These are phyloP conservation scores for Ceratocystis cacaofunesta DNA, from an alignment of 2,329 filamentous ascomycete species.

Conservation along the genomic window DNA sequence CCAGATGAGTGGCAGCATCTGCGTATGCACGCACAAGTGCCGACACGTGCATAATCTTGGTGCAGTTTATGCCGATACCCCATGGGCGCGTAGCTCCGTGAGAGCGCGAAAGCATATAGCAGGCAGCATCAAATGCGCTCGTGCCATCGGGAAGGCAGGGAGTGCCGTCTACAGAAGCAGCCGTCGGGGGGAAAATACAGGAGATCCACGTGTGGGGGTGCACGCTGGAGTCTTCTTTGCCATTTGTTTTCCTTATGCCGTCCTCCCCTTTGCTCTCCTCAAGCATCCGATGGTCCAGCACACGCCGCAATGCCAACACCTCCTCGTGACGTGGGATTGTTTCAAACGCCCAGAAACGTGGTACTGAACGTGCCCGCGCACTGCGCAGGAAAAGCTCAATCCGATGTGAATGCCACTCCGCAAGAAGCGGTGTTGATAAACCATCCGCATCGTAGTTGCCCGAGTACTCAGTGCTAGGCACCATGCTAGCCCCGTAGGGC, in stretches of 20 bases:
- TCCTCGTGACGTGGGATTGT: conserved; percentile 51
- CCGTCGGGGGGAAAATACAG: conserved; percentile 40
- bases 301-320: conserved; percentile 39
- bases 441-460: conserved; percentile 42
- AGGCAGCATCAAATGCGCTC: conserved; percentile 24
- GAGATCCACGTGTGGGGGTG: conserved; percentile 41
- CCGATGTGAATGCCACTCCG: conserved; percentile 42
- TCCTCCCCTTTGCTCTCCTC: no score
- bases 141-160: conserved; percentile 43
- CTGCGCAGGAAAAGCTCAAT: conserved; percentile 37
- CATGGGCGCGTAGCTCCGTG: conserved; percentile 30
- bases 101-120: conserved; percentile 26
- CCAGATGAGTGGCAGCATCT: conserved; percentile 28
- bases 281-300: conserved; percentile 21
- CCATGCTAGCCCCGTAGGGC: conserved; percentile 52
- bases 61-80: conserved; percentile 56
- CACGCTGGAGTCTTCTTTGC: conserved; percentile 17
- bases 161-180: conserved; percentile 27
- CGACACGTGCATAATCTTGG: conserved; percentile 47
- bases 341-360: conserved; percentile 48
- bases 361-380: conserved; percentile 38
- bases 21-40: conserved; percentile 41
- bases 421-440: conserved; percentile 29
- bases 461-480: conserved; percentile 50
- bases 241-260: no score